phyloP scores from a whole-genome alignment of 495 filamentous ascomycete species.

The Staphylotrichum tortipilum region DNA sequence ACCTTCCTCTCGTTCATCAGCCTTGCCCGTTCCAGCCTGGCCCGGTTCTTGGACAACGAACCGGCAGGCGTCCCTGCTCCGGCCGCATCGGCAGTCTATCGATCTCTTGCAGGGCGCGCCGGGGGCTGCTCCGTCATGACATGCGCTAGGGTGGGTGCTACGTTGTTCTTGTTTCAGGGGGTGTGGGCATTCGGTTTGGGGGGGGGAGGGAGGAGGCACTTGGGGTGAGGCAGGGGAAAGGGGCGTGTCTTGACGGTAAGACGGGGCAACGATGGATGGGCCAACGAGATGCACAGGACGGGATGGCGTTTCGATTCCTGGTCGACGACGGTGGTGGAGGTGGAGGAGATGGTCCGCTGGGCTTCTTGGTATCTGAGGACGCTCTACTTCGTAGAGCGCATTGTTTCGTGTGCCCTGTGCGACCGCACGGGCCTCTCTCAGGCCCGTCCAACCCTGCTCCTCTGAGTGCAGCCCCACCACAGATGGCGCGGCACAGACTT shows the following conservation, averaged over 20 bases:
- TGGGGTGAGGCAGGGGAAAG: no score
- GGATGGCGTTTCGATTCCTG: no score
- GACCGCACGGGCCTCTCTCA: no score
- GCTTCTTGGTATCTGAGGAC: neutral
- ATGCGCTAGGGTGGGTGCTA: no score
- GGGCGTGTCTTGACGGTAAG: neutral
- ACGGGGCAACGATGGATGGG: neutral
- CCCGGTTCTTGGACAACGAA: neutral
- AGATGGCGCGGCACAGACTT: neutral
- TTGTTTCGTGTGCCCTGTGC: neutral
- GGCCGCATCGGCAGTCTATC: slow-evolving; percentile 1
- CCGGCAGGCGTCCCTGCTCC: neutral
- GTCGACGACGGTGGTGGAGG: no score
- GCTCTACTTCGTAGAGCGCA: neutral
- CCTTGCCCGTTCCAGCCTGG: neutral
- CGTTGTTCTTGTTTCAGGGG: no score
- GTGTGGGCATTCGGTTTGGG: no score
- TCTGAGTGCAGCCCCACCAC: neutral
- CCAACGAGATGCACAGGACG: neutral
- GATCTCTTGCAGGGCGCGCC: slow-evolving; percentile 1
- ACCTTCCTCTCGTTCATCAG: no score
- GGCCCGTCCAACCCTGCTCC: no score
- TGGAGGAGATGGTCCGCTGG: no score
- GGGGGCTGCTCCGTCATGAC: slow-evolving; percentile 5
- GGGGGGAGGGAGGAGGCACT: no score